Evolutionary conservation across 1,284 basidiomycete species (phyloP).

Genomic region (Chondrostereum purpureum): DNA sequence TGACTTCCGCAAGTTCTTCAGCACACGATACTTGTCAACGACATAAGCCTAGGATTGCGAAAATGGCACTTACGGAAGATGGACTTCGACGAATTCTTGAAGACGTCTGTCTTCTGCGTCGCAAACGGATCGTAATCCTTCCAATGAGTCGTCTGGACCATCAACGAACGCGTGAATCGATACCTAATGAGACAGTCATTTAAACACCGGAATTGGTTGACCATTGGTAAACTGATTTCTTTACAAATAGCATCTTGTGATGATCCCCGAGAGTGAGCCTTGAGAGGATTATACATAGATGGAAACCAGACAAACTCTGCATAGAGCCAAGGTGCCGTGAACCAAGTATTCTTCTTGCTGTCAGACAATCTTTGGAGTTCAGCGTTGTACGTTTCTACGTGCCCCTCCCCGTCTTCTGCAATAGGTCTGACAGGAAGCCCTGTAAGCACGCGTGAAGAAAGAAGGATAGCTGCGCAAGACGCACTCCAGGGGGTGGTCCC

Average conservation of each 20-base stretch:
- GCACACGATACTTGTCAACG: slow-evolving; percentile 4
- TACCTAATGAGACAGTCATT: slow-evolving; percentile 61
- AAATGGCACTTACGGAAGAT: slow-evolving; percentile 57
- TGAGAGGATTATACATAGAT: neutral
- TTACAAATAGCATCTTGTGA: slow-evolving; percentile 56
- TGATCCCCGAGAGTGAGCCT: slow-evolving; percentile 2
- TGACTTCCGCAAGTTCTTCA: slow-evolving; percentile 61
- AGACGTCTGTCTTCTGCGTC: slow-evolving; percentile 76
- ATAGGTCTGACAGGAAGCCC: slow-evolving; percentile 47
- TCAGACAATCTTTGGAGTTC: slow-evolving; percentile 51
- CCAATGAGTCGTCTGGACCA: slow-evolving; percentile 72
- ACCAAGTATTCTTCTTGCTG: slow-evolving; percentile 73
- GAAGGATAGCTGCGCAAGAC: slow-evolving; percentile 22
- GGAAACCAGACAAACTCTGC: slow-evolving; percentile 65
- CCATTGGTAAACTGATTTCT: slow-evolving; percentile 15
- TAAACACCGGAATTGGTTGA: slow-evolving; percentile 16
- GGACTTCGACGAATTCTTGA: slow-evolving; percentile 72
- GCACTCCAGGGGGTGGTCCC: slow-evolving; percentile 71
- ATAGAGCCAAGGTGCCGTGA: slow-evolving; percentile 88
- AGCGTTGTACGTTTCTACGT: slow-evolving; percentile 66
- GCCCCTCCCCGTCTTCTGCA: slow-evolving; percentile 65
- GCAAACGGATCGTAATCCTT: slow-evolving; percentile 81
- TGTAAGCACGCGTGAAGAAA: neutral
- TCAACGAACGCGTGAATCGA: slow-evolving; percentile 74
- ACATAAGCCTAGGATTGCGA: slow-evolving; percentile 1